These are phyloP conservation scores for Brassica incana DNA, from an alignment of 345 rosid species.

Conservation along the genomic window DNA sequence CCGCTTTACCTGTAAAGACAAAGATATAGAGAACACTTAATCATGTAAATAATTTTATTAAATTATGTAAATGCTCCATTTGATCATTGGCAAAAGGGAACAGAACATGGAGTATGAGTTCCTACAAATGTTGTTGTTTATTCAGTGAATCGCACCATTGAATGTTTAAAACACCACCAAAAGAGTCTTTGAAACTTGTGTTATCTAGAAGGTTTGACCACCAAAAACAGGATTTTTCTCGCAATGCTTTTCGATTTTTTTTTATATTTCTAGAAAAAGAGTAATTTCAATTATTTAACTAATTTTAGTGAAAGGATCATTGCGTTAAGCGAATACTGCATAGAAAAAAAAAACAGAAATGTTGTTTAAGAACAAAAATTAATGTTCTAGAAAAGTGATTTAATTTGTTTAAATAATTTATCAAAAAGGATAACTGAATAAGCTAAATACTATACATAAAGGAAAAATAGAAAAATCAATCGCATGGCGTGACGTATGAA, in stretches of 20 bases:
- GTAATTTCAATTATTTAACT: no score
- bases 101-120: background rate
- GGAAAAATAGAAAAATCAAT: background rate
- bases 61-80: background rate
- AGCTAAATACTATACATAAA: background rate
- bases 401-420: background rate
- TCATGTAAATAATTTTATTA: background rate
- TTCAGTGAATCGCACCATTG: background rate
- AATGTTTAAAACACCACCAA: background rate
- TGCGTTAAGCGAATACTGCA: background rate
- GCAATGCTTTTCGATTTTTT: background rate
- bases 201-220: constrained; percentile 19
- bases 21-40: constrained; percentile 45
- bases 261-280: no score
- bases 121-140: constrained; percentile 10
- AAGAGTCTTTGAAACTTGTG: background rate
- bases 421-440: background rate
- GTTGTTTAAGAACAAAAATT: background rate
- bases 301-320: no score
- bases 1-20: constrained; percentile 50
- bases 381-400: background rate
- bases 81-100: background rate
- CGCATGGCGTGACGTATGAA: constrained; percentile 14
- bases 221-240: background rate
- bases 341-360: no score